Evolutionary conservation across 2,329 filamentous ascomycete species (phyloP).

Genomic region (Hymenoscyphus scutula): DNA sequence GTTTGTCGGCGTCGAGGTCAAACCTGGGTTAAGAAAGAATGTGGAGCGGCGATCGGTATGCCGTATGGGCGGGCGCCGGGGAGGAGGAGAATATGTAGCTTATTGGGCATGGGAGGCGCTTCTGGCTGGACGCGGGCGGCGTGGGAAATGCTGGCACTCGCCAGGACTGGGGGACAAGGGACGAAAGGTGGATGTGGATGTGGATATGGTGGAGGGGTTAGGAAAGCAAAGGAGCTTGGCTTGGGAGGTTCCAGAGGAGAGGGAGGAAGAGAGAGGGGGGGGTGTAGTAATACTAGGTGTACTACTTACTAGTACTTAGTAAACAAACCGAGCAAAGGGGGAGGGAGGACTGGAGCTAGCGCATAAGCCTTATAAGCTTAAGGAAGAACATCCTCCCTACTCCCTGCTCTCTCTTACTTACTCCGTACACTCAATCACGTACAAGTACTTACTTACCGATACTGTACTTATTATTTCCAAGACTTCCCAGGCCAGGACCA

Average conservation of each 20-base stretch:
- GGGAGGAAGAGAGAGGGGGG: too few species aligned
- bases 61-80: conserved; percentile 38
- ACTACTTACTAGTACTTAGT: too few species aligned
- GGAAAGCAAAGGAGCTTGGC: conserved; percentile 16
- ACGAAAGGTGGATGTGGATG: conserved; percentile 19
- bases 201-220: neutral
- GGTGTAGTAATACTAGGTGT: too few species aligned
- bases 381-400: neutral
- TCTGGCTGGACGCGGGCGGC: conserved; percentile 3
- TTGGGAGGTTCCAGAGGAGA: conserved; percentile 16
- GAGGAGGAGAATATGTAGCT: conserved; percentile 38
- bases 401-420: too few species aligned
- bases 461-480: neutral
- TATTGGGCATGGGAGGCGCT: conserved; percentile 29
- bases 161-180: conserved; percentile 13
- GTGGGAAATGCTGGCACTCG: conserved; percentile 9
- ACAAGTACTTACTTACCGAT: too few species aligned
- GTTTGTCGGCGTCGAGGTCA: conserved; percentile 22
- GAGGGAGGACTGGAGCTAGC: neutral
- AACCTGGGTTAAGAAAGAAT: conserved; percentile 28
- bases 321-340: neutral
- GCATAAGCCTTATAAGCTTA: conserved; percentile 12
- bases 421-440: too few species aligned
- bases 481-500: neutral
- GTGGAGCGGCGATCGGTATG: conserved; percentile 40